Evolutionary conservation across 2,329 filamentous ascomycete genomes (phyloP), one percentile per base, ranked within the genome.

Genomic region (Davidsoniella eucalypti): DNA sequence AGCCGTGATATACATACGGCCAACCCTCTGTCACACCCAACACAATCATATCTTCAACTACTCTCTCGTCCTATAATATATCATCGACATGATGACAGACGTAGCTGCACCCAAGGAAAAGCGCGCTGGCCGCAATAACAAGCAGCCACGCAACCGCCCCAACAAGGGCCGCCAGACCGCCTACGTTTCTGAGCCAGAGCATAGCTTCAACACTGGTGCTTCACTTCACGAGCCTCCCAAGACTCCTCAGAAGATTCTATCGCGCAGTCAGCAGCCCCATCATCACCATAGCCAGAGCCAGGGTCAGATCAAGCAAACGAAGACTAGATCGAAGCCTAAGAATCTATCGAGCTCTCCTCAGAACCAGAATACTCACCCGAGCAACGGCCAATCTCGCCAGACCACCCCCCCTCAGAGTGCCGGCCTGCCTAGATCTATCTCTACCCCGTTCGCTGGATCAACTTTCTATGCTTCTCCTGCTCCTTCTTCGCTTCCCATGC

Each of bases 381-480:
- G 67, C 67, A 10, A 65, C 67, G 5, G 53, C 50, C 18, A 53
- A 16, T 42, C 47, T 52, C 25, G 51, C 55, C 42, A 51, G 6
- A 53, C 46, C 8, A 53, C 52, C 2, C 52, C 52, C 10, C 52
- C 52, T 16, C 48, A 53, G 6, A 53, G 48, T 44, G 48, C 47
- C 12, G 47, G 52, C 2, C 21, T 53, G 40, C 37, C 43, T 25
- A 33, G 49, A n/a, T 50, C 52, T 17, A 41, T 33, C 23, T 46
- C 51, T 12, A 70, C 77, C 53, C 80, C 82, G 43, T 98, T 94
- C 65, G 92, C 92, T 38, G 92, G 90, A 12, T 84, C 90, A 33
- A 93, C 87, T 4, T 98, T 96, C 63, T 88, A 95, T 64, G 85
- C 87, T 39, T 96, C 92, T 7, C 92, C 92, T 17, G 90, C 88